Base-by-base conservation (phyloP, 352 stramenopile species). In the Globisporangium paroecandrum region DNA sequence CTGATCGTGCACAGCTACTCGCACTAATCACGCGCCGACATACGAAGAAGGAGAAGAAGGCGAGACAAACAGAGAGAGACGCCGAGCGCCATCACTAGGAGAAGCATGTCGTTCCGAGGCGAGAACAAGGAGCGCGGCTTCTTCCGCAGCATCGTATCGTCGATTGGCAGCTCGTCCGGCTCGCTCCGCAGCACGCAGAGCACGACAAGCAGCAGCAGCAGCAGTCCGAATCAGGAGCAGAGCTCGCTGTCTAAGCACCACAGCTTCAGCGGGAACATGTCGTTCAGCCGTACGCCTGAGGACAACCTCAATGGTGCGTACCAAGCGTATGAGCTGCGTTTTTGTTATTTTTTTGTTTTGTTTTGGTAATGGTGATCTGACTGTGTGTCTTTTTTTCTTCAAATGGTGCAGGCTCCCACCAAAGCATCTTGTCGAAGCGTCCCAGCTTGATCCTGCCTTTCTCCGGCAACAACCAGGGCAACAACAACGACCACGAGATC, bases 371-470 rank as follows among this genome's bases (percentile, higher is more conserved):
- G 2, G 10, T 29, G 29, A 20, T 62, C 43, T 58, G 20, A 47
- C 9, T 57, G 15, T 25, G 9, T 58, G 13, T 56, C 20, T 8
- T 32, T 57, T 32, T 2, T 20, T 69, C 29, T 64, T 7, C 20
- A 27, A 27, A 13, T 29, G n/a, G 10, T 15, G 13, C 32, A 72
- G 62, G 64, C 36, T 27, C 64, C 34, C 77, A 78, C 49, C 77
- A 79, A 65, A 77, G 82, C 61, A 71, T 94, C 8, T 70, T 94
- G 51, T 87, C 78, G 22, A 92, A 92, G 62, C 82, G 83, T 0
- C 83, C 84, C 36, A 92, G 82, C 43, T 76, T 94, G 49, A 94
- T 94, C 62, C 77, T 94, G 27, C 85, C 85, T 12, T 92, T 94
- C 62, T 71, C 67, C 34, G 25, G 66, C 22, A 70, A 66, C 68